phyloP scores from a whole-genome alignment of 768 basidiomycete genomes.

The Trametes cinnabarina region DNA sequence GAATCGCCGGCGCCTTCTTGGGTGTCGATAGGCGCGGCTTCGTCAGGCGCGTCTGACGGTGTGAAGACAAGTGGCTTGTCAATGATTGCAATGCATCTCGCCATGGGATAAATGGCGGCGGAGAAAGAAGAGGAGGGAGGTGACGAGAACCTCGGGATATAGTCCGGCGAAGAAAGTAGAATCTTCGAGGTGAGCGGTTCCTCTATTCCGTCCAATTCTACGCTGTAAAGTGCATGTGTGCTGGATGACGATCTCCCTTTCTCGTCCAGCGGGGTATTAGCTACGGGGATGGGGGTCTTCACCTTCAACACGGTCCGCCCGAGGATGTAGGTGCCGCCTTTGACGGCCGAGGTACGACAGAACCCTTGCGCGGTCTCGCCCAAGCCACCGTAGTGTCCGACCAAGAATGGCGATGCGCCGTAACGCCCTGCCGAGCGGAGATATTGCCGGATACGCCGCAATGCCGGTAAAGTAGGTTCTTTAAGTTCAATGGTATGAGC shows the following conservation, averaged over 20 bases:
- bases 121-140: not conserved
- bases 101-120: conserved; percentile 30
- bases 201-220: conserved; percentile 59
- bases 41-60: conserved; percentile 26
- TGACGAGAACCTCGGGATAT: conserved; percentile 10
- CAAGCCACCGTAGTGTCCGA: conserved; percentile 93
- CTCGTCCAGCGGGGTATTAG: not conserved
- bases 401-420: conserved; percentile 82
- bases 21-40: conserved; percentile 11
- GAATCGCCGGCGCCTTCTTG: conserved; percentile 20
- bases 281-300: conserved; percentile 23
- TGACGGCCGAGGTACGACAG: conserved; percentile 82
- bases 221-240: conserved; percentile 32
- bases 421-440: conserved; percentile 82
- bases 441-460: conserved; percentile 71
- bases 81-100: conserved; percentile 52
- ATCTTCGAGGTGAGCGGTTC: conserved; percentile 55
- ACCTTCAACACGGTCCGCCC: conserved; percentile 44
- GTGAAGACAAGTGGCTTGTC: conserved; percentile 38
- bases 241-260: not conserved
- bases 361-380: conserved; percentile 94
- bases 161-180: conserved; percentile 49
- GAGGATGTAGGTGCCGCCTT: conserved; percentile 70
- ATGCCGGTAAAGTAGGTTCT: conserved; percentile 68
- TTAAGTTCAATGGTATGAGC: too few species aligned